A percentile compares a stretch with the other conserved stretches of the same genome.
phyloP scores from a whole-genome alignment of 2,329 filamentous ascomycete genomes.

The Aspergillus sp. region DNA sequence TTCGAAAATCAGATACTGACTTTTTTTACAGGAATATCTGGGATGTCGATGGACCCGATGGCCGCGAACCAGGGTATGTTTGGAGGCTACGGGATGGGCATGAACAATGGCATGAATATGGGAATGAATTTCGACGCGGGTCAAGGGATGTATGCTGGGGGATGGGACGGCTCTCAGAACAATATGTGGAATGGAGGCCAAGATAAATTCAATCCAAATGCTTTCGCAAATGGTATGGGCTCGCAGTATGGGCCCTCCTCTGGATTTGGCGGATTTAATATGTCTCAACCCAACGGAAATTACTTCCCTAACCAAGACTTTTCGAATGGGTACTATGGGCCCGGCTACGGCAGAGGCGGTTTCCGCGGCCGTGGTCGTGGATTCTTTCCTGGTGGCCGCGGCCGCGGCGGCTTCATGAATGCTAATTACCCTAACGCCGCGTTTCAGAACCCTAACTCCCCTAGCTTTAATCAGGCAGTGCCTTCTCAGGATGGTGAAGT shows the following conservation, averaged over 20 bases:
- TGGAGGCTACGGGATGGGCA: constrained; percentile 60
- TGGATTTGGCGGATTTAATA: constrained; percentile 62
- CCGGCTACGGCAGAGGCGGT: constrained; percentile 58
- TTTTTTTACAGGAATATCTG: constrained; percentile 58
- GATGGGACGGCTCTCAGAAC: constrained; percentile 71
- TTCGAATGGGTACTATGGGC: constrained; percentile 72
- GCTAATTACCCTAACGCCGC: constrained; percentile 27
- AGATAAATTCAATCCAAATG: constrained; percentile 87
- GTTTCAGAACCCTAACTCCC: constrained; percentile 25
- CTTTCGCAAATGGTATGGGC: constrained; percentile 65
- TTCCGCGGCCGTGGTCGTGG: constrained; percentile 58
- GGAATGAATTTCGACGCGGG: constrained; percentile 52
- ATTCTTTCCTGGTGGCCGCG: constrained; percentile 42
- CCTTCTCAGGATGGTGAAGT: constrained; percentile 7
- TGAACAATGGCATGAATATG: constrained; percentile 71
- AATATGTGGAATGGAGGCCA: constrained; percentile 70
- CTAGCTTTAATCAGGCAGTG: constrained; percentile 20
- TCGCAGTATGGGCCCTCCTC: constrained; percentile 75
- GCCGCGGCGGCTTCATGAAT: constrained; percentile 33
- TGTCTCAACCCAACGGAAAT: constrained; percentile 73
- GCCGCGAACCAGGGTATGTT: constrained; percentile 44
- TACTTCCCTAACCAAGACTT: constrained; percentile 60
- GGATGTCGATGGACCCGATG: constrained; percentile 70
- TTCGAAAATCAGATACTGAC: constrained; percentile 15
- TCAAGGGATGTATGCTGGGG: constrained; percentile 60